Conservation (phyloP, 352 stramenopile species). For the Globisporangium takayamanum region DNA sequence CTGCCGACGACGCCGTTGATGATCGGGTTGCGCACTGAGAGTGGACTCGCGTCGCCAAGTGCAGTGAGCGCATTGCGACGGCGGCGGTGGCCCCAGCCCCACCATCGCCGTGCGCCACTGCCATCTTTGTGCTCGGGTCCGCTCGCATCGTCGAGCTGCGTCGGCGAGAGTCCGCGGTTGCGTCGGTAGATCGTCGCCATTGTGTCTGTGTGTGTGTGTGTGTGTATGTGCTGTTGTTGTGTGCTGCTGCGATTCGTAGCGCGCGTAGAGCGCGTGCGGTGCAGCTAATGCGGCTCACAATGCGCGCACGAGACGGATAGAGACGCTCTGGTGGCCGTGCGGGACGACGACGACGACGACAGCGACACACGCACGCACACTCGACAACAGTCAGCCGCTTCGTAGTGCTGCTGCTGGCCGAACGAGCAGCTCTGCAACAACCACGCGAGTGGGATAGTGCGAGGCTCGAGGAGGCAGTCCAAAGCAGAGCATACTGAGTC, state of each 20-base stretch:
- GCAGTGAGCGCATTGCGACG: slow-evolving; percentile 20
- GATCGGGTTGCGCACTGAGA: slow-evolving; percentile 7
- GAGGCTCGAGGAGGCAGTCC: too few relatives aligned
- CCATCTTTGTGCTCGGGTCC: slow-evolving; percentile 14
- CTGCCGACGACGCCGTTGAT: slow-evolving; percentile 14
- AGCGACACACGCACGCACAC: too few relatives aligned
- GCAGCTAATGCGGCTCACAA: too few relatives aligned
- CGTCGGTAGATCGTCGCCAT: slow-evolving; percentile 66
- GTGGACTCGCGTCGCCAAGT: slow-evolving; percentile 6
- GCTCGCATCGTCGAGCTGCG: slow-evolving; percentile 21
- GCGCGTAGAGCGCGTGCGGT: background rate
- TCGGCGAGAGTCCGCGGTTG: slow-evolving; percentile 33
- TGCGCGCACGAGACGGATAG: too few relatives aligned
- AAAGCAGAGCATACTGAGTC: too few relatives aligned
- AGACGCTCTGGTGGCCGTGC: too few relatives aligned
- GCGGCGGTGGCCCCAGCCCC: slow-evolving; percentile 4
- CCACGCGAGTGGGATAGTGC: too few relatives aligned
- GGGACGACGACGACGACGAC: too few relatives aligned
- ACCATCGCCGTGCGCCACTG: slow-evolving; percentile 5
- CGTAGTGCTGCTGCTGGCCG: too few relatives aligned
- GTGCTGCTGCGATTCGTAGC: background rate
- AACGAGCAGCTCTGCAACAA: too few relatives aligned
- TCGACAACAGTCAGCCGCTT: too few relatives aligned
- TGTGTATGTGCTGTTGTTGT: slow-evolving; percentile 1
- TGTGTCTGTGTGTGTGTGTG: slow-evolving; percentile 6